These are phyloP conservation scores for Coemansia sp. DNA, from an alignment of 192 early-diverging fungal species.

Conservation along the genomic window DNA sequence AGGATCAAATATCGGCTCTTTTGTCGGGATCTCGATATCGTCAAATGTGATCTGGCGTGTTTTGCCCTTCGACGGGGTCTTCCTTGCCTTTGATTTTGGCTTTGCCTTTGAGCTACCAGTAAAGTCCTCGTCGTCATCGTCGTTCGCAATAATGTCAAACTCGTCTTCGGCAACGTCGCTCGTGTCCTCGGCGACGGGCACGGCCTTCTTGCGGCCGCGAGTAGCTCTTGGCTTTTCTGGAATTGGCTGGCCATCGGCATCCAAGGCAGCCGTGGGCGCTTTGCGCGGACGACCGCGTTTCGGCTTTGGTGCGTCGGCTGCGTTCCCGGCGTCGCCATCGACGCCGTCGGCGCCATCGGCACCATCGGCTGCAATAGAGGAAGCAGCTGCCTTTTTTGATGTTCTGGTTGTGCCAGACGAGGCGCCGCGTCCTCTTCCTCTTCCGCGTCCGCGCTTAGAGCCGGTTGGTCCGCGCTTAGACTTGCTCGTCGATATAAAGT, in stretches of 20 bases:
- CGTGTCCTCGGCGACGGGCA: not conserved
- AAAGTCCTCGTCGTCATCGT: constrained; percentile 28
- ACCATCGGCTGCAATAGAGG: too few relatives aligned
- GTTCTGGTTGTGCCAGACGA: constrained; percentile 2
- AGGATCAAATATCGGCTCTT: constrained; percentile 53
- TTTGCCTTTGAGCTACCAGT: constrained; percentile 12
- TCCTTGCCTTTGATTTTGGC: constrained; percentile 9
- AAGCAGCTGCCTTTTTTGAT: constrained; percentile 5
- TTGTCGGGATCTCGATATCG: constrained; percentile 27
- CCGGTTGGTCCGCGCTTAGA: constrained; percentile 29
- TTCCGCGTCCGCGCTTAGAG: constrained; percentile 34
- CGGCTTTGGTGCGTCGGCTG: constrained; percentile 20
- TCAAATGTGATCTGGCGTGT: constrained; percentile 47
- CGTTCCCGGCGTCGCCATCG: constrained; percentile 22
- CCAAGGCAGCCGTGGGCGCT: constrained; percentile 5
- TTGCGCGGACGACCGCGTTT: constrained; percentile 46
- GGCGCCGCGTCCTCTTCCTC: constrained; percentile 35
- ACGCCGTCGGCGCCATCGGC: constrained; percentile 11
- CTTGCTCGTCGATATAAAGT: constrained; percentile 28
- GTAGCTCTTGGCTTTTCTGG: constrained; percentile 33
- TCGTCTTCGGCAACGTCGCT: constrained; percentile 10
- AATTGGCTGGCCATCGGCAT: constrained; percentile 2
- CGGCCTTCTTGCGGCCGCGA: constrained; percentile 42
- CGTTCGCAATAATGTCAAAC: constrained; percentile 10
- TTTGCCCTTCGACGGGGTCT: constrained; percentile 38